These are phyloP conservation scores for Carex sylvatica DNA, from an alignment of 202 grass and related monocot genomes.

Conservation along the genomic window DNA sequence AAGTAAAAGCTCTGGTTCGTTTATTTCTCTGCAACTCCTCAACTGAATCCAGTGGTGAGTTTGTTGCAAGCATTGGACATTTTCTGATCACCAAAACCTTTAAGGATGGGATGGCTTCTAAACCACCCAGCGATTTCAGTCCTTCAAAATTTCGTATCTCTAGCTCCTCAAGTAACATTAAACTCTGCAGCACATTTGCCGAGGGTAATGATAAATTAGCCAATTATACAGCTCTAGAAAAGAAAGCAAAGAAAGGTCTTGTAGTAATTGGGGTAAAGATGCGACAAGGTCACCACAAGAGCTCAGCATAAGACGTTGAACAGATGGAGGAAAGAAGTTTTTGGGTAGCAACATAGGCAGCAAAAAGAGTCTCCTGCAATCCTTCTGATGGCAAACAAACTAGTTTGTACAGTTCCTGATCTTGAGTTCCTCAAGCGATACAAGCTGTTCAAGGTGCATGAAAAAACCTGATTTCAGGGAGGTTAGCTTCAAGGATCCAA, in stretches of 20 bases:
- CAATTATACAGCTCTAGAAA: neutral
- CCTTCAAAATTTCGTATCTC: neutral
- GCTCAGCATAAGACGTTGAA: neutral
- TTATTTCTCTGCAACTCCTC: neutral
- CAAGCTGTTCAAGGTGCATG: neutral
- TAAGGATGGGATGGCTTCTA: neutral
- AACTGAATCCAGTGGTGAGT: neutral
- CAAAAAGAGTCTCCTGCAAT: neutral
- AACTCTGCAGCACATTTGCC: neutral
- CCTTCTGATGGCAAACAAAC: too few species aligned
- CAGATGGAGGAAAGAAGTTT: slow-evolving; percentile 22
- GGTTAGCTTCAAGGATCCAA: neutral
- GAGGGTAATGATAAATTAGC: slow-evolving; percentile 20
- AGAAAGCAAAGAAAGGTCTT: slow-evolving; percentile 7
- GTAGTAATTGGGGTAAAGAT: neutral
- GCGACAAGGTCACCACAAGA: slow-evolving; percentile 18
- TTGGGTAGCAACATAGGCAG: slow-evolving; percentile 6
- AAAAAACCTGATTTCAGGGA: slow-evolving; percentile 21
- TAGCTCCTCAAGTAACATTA: neutral
- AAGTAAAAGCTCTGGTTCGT: neutral
- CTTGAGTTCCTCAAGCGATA: slow-evolving; percentile 11
- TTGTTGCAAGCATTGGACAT: slow-evolving; percentile 8
- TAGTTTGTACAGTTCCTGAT: neutral
- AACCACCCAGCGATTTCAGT: slow-evolving; percentile 25
- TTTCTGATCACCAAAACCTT: neutral